phyloP scores from a whole-genome alignment of 202 grass and related monocot species.

The Sporobolus alterniflorus region DNA sequence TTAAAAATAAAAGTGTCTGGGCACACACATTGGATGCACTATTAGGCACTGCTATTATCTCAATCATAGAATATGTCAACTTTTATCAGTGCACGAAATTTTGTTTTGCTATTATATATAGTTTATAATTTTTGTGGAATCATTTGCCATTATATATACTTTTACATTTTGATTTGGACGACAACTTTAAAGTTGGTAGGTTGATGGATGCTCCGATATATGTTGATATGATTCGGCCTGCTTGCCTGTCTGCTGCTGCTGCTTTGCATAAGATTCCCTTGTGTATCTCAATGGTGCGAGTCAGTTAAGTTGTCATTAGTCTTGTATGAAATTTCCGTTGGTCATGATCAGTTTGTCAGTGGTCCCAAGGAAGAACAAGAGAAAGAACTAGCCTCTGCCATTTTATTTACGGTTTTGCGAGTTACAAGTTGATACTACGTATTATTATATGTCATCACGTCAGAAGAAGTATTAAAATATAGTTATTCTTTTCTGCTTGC shows the following conservation, averaged over 20 bases:
- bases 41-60: background rate
- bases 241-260: conserved; percentile 34
- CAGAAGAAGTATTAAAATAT: background rate
- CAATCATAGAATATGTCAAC: background rate
- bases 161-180: conserved; percentile 35
- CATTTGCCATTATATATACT: background rate
- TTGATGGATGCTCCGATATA: conserved; percentile 36
- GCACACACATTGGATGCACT: background rate
- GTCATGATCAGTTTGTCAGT: background rate
- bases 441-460: conserved; percentile 14
- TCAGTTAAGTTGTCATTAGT: conserved; percentile 28
- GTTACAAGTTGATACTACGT: conserved; percentile 2
- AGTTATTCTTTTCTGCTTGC: background rate
- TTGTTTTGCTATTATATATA: background rate
- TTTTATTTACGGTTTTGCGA: background rate
- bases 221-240: conserved; percentile 38
- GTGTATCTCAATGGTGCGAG: conserved; percentile 19
- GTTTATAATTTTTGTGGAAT: background rate
- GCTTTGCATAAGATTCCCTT: conserved; percentile 56
- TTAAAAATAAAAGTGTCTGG: background rate
- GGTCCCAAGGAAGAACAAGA: conserved; percentile 1
- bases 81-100: background rate
- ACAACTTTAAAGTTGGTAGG: conserved; percentile 32
- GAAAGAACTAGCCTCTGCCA: background rate
- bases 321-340: background rate